These are phyloP conservation scores for Henckelia pumila DNA, from an alignment of 257 asterid species.

Conservation along the genomic window DNA sequence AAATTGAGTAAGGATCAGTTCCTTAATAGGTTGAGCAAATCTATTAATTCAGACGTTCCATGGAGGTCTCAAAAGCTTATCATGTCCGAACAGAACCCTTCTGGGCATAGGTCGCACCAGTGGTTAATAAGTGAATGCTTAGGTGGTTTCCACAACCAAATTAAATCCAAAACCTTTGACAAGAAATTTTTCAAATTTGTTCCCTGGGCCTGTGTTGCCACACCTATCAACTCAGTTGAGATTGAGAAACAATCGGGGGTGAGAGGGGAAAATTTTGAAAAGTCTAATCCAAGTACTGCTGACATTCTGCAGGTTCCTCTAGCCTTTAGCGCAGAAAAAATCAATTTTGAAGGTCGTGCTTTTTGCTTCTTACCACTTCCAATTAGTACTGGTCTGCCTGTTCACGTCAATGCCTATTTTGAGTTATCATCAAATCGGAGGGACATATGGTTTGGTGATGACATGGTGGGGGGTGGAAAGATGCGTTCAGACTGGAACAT, in stretches of 20 bases:
- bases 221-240: slow-evolving; percentile 55
- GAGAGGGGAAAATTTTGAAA: slow-evolving; percentile 35
- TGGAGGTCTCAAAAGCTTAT: slow-evolving; percentile 89
- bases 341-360: slow-evolving; percentile 82
- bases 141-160: slow-evolving; percentile 46
- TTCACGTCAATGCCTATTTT: slow-evolving; percentile 89
- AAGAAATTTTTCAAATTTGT: slow-evolving; percentile 58
- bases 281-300: slow-evolving; percentile 37
- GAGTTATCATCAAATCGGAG: slow-evolving; percentile 95
- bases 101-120: slow-evolving; percentile 55
- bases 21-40: slow-evolving; percentile 61
- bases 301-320: slow-evolving; percentile 44
- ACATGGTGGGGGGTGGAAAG: slow-evolving; percentile 98
- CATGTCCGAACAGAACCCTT: slow-evolving; percentile 66
- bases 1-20: slow-evolving; percentile 61
- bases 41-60: slow-evolving; percentile 50
- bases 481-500: slow-evolving; percentile 93
- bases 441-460: slow-evolving; percentile 97
- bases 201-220: slow-evolving; percentile 94
- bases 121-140: slow-evolving; percentile 90
- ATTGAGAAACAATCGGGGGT: slow-evolving; percentile 34
- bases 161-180: slow-evolving; percentile 42
- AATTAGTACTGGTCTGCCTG: slow-evolving; percentile 81
- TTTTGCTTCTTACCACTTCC: slow-evolving; percentile 96
- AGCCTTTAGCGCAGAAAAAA: slow-evolving; percentile 35